Conservation (phyloP, 108 stramenopile genomes). For the Aureococcus anophagefferens region DNA sequence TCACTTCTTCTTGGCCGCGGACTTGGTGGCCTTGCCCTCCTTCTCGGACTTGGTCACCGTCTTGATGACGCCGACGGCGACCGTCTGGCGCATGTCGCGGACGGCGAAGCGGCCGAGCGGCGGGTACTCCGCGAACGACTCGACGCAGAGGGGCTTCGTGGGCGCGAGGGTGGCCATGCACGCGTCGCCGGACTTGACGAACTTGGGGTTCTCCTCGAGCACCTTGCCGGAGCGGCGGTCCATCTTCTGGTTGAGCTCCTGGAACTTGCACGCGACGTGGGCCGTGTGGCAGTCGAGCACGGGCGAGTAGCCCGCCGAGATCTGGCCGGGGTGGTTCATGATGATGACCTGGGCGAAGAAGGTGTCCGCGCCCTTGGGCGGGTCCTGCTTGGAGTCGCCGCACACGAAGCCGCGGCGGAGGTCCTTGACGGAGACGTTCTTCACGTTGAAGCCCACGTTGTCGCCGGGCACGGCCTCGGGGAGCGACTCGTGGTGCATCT, state of each 20-base stretch:
- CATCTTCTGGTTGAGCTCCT: conserved; percentile 73
- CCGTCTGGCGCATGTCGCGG: conserved; percentile 70
- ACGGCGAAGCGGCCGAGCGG: conserved; percentile 94
- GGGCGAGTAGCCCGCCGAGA: conserved; percentile 69
- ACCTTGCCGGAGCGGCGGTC: conserved; percentile 77
- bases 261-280: conserved; percentile 87
- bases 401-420: conserved; percentile 80
- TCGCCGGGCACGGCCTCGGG: conserved; percentile 75
- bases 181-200: conserved; percentile 76
- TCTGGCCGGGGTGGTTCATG: conserved; percentile 80
- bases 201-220: conserved; percentile 72
- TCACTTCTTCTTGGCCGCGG: background rate
- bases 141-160: conserved; percentile 79
- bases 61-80: conserved; percentile 92
- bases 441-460: conserved; percentile 90
- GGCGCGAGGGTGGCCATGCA: conserved; percentile 77
- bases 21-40: conserved; percentile 32
- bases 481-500: conserved; percentile 84
- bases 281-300: conserved; percentile 92
- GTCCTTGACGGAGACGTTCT: conserved; percentile 79
- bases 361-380: conserved; percentile 47
- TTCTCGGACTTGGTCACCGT: conserved; percentile 53
- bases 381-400: conserved; percentile 60
- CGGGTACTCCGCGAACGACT: conserved; percentile 81
- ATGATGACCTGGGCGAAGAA: conserved; percentile 86